Evolutionary conservation across 768 basidiomycete genomes (phyloP), one percentile per base, ranked within the genome.

Genomic region (Dacryopinax primogenitus): DNA sequence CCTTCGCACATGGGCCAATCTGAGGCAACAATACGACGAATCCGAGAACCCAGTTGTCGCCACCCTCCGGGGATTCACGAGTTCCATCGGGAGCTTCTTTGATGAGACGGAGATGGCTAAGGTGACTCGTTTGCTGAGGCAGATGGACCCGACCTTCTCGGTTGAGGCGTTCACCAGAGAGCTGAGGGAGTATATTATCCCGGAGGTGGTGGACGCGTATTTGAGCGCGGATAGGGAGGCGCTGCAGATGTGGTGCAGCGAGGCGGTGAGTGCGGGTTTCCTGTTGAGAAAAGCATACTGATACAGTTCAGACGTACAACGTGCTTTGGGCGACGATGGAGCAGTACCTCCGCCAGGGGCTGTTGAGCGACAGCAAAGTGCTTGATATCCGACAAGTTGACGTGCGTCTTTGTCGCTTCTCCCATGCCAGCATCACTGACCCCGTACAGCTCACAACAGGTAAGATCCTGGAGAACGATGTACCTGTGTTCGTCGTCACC

Each of bases 321-420:
- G 92, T 98, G n/a, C 81, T 97, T 2, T 95, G 94, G 89, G 95
- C 95, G 6, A 95, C 93, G 6, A 90, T 99, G 84, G 92, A 94
- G 69, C 87, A 90, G 70, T 97, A 92, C 73, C 82, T 94, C 62
- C 82, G 83, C 36, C 92, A 95, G 72, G 93, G 95, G 1, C 81
- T 98, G 28, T 78, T 95, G 68, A 91, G 90, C 68, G 92, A 94
- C 72, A 92, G 90, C 75, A 92, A 91, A 72, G 88, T 96, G 21
- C 84, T 98, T 21, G 95, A 98, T 77, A 98, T 99, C 72, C 88
- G 92, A 65, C 88, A 95, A 78, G 93, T 99, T 41, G 96, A 99
- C 74, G 92, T 97, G 73, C 67, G 87, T 78, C 63, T 21, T 66
- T 37, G 64, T 47, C 21, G 11, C 26, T 21, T 37, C 12, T 18